phyloP scores from a whole-genome alignment of 202 grass and related monocot species.

The Cymbopogon flexuosus region DNA sequence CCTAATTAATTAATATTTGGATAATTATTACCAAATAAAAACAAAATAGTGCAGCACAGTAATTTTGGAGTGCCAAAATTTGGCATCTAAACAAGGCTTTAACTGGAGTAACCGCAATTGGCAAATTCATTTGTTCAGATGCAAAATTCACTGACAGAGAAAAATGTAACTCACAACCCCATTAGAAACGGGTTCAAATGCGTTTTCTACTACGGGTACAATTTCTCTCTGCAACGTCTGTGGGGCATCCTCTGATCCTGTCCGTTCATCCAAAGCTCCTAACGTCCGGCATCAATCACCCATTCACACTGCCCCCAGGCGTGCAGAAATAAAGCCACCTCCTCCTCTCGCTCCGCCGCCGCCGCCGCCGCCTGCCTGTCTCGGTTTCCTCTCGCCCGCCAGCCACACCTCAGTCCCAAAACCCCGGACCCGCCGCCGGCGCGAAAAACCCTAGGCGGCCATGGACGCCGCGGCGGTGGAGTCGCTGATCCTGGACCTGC shows the following conservation, averaged over 20 bases:
- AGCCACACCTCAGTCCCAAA: background rate
- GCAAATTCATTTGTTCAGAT: background rate
- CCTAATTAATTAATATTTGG: too few relatives aligned
- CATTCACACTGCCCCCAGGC: background rate
- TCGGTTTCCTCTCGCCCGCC: too few relatives aligned
- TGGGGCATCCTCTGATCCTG: background rate
- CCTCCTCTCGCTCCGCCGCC: background rate
- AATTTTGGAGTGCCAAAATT: too few relatives aligned
- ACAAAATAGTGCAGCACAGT: too few relatives aligned
- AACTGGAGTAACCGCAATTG: background rate
- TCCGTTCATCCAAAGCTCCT: conserved; percentile 4
- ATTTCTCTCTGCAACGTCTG: background rate
- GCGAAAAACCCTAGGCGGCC: conserved; percentile 38
- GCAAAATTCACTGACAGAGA: background rate
- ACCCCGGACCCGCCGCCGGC: conserved; percentile 13
- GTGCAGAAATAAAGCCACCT: background rate
- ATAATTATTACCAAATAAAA: too few relatives aligned
- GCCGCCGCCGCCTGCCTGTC: background rate
- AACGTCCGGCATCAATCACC: background rate
- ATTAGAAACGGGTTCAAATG: background rate
- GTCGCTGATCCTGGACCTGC: conserved; percentile 65
- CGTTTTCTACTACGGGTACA: background rate
- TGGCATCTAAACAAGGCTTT: too few relatives aligned
- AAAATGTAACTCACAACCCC: background rate
- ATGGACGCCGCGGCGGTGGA: conserved; percentile 71